These are phyloP conservation scores for Xylaria sp. DNA, from an alignment of 2,329 filamentous ascomycete genomes.

Conservation along the genomic window DNA sequence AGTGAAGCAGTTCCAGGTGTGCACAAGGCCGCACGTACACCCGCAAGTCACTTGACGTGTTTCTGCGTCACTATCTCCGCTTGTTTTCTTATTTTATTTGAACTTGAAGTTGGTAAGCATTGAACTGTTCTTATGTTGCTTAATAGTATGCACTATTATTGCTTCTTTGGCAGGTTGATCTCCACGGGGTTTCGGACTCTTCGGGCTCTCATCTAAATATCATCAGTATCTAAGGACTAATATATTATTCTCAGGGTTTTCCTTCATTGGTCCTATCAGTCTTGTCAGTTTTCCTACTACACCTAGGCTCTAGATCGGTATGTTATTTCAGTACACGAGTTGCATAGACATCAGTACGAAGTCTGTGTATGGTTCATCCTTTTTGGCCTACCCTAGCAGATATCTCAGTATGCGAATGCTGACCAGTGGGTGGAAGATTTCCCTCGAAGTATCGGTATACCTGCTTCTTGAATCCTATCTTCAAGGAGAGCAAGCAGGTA, in stretches of 20 bases:
- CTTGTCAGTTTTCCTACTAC: not conserved
- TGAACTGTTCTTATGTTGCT: not conserved
- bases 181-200: not conserved
- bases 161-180: not conserved
- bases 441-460: not conserved
- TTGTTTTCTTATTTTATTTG: not conserved
- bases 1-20: not conserved
- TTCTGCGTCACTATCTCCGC: not conserved
- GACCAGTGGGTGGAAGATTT: not conserved
- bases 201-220: not conserved
- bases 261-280: not conserved
- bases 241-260: not conserved
- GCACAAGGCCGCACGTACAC: not conserved
- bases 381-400: not conserved
- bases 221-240: no score
- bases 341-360: not conserved
- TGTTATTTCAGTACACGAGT: not conserved
- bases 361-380: not conserved
- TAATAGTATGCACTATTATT: not conserved
- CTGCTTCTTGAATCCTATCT: not conserved
- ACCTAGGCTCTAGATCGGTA: not conserved
- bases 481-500: conserved; percentile 3
- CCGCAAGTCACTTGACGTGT: not conserved
- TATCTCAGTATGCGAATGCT: not conserved
- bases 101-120: conserved; percentile 15